These are phyloP conservation scores for Physaria fendleri DNA, from an alignment of 345 rosid genomes.

Conservation along the genomic window DNA sequence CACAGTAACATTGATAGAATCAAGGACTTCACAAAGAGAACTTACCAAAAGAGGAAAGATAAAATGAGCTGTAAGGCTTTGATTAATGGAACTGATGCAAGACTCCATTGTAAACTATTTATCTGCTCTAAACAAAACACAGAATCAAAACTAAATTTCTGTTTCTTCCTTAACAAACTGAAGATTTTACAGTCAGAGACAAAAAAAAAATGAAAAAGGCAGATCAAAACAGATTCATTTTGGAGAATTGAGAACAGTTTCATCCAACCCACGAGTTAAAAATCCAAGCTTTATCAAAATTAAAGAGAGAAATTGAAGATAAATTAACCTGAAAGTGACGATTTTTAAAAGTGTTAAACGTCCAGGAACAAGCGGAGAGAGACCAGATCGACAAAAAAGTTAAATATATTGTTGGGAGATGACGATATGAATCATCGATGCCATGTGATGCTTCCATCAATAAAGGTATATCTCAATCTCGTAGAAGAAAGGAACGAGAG, in stretches of 20 bases:
- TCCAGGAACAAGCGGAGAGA: constrained; percentile 80
- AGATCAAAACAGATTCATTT: neutral
- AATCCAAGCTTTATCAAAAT: neutral
- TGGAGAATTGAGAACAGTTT: neutral
- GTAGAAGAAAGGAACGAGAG: constrained; percentile 1
- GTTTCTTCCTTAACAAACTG: neutral
- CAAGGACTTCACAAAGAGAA: neutral
- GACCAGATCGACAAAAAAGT: constrained; percentile 65
- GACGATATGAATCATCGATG: constrained; percentile 67
- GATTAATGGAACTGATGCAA: constrained; percentile 74
- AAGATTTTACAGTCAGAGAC: too few relatives aligned
- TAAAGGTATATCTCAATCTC: neutral
- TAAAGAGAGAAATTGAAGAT: neutral
- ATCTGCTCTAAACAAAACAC: constrained; percentile 43
- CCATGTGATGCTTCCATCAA: constrained; percentile 39
- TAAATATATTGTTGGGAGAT: constrained; percentile 66
- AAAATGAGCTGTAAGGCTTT: constrained; percentile 84
- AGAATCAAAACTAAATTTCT: neutral
- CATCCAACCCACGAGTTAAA: neutral
- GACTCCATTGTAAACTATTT: constrained; percentile 77
- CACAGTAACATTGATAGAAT: neutral
- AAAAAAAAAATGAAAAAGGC: neutral
- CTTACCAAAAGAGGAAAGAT: constrained; percentile 88
- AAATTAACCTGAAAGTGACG: constrained; percentile 61
- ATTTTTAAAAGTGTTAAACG: constrained; percentile 72